Conservation (phyloP, 306 rosid species). For the Sphenostylis stenocarpa region DNA sequence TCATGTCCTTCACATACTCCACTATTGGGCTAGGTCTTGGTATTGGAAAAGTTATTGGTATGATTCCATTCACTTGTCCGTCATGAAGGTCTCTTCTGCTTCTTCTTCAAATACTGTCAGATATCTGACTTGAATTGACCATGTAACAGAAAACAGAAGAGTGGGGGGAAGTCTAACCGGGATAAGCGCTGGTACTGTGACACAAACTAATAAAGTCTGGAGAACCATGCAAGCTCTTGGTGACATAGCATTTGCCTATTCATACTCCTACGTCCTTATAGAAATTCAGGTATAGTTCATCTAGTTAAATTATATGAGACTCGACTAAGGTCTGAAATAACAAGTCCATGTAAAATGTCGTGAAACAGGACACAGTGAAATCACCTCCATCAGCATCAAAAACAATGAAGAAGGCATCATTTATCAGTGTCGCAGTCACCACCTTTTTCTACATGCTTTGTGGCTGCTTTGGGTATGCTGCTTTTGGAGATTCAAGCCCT, state of each 20-base stretch:
- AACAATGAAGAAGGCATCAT: conserved; percentile 68
- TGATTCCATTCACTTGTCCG: neutral
- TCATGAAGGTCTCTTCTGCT: neutral
- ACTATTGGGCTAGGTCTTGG: conserved; percentile 87
- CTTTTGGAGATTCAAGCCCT: conserved; percentile 71
- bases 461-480: conserved; percentile 76
- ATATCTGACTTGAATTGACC: conserved; percentile 7
- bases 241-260: conserved; percentile 85
- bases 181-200: conserved; percentile 55
- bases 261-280: conserved; percentile 76
- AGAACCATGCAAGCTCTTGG: conserved; percentile 84
- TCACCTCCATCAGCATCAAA: conserved; percentile 76
- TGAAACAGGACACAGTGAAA: conserved; percentile 64
- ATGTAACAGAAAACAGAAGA: conserved; percentile 44
- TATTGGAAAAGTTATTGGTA: conserved; percentile 64
- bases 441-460: conserved; percentile 81
- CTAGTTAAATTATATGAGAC: neutral
- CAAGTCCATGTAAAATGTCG: neutral
- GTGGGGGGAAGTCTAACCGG: conserved; percentile 65
- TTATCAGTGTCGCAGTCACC: conserved; percentile 55
- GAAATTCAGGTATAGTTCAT: conserved; percentile 72
- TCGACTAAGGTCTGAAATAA: neutral
- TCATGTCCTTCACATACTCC: conserved; percentile 86
- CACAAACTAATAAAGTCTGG: conserved; percentile 67
- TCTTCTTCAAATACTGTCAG: neutral